Evolutionary conservation across 495 filamentous ascomycete species (phyloP), one percentile per base, ranked within the genome.

Genomic region (Neurospora sp.): DNA sequence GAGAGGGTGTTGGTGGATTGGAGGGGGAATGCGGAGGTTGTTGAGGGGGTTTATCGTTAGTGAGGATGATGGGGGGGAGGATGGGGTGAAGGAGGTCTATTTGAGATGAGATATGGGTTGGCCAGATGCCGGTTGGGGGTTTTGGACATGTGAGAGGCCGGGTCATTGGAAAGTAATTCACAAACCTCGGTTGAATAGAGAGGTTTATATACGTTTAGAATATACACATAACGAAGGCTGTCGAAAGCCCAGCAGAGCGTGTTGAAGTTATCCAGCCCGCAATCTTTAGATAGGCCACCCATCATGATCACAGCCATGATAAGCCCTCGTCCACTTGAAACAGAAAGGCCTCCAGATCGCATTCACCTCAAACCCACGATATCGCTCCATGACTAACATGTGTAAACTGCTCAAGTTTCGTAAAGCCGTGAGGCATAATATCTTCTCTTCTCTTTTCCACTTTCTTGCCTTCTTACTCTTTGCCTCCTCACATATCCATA

Each of bases 11-110:
- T 76, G 35, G 40, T 83, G 8, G 76, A 80, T 69, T 84, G 82
- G 82, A 71, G 75, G 37, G 44, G 73, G 14, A 77, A 81, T 71
- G 80, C 77, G 37, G 72, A 75, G 38, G 35, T 78, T 69, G 70
- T 74, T 72, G 70, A 38, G 39, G 14, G 14, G 54, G 27, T 62
- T 62, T 35, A 62, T 35, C 54, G 14, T 31, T 7, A 10, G 4
- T 62, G 54, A 62, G 2, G 46, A 20, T 12, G 8, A 54, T 37
- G 11, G 20, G 46, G 20, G 5, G 11, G 3, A 11, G 39, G 39
- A 35, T 35, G 35, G 35, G 35, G 35, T 5, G 39, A 12, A 41
- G 12, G 41, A 16, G 39, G 11, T 10, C 11, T 40, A 40, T 40
- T 4, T 14, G 39, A 40, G 39, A 12, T 38, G 37, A 38, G 37